These are phyloP conservation scores for Capronia coronata DNA, from an alignment of 2,329 filamentous ascomycete genomes.

Conservation along the genomic window DNA sequence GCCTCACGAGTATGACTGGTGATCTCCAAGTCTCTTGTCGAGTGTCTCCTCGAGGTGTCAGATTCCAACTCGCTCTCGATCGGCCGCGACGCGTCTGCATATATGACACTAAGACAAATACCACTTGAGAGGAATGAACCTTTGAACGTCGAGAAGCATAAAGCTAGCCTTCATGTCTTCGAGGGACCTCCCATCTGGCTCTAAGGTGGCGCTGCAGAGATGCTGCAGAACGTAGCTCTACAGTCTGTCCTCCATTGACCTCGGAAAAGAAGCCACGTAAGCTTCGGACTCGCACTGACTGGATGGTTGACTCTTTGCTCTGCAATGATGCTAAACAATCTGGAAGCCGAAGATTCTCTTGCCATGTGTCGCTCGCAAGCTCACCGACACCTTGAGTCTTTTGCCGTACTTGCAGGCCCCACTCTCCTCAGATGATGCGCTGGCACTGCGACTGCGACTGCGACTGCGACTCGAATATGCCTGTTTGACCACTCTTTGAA, in stretches of 20 bases:
- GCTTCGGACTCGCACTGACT: slow-evolving; percentile 10
- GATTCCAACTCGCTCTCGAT: background rate
- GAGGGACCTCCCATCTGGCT: background rate
- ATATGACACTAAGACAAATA: background rate
- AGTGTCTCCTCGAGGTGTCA: background rate
- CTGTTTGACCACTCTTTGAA: slow-evolving; percentile 8
- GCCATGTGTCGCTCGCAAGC: slow-evolving; percentile 21
- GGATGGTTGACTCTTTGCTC: slow-evolving; percentile 4
- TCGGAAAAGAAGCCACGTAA: slow-evolving; percentile 22
- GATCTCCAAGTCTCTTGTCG: background rate
- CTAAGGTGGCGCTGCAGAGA: slow-evolving; percentile 7
- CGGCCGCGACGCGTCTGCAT: background rate
- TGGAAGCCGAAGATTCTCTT: slow-evolving; percentile 16
- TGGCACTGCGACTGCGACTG: slow-evolving; percentile 20
- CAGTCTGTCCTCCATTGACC: slow-evolving; percentile 5
- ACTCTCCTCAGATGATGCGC: slow-evolving; percentile 23
- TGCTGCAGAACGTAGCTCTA: slow-evolving; percentile 18
- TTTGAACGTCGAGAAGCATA: background rate
- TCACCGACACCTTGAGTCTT: slow-evolving; percentile 21
- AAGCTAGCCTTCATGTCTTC: background rate
- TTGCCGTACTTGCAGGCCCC: slow-evolving; percentile 17
- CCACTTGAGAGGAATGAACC: slow-evolving; percentile 6
- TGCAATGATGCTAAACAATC: slow-evolving; percentile 11
- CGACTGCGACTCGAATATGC: background rate
- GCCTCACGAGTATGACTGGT: background rate